Evolutionary conservation across 2,329 filamentous ascomycete genomes (phyloP).

Genomic region (Botrytis sinoallii): DNA sequence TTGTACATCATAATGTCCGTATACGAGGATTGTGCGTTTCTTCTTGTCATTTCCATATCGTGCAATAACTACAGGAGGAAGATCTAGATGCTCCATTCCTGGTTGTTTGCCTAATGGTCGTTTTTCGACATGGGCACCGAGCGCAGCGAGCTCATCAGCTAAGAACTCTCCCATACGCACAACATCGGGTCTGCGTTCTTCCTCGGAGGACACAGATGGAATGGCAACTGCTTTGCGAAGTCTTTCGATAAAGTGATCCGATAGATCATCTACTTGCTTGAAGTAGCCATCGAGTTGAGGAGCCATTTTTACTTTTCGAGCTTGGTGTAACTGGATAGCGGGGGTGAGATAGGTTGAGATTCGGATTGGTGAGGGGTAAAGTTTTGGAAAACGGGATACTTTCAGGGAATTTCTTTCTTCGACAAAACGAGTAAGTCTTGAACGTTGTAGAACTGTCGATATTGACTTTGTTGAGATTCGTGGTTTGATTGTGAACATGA

Average conservation of each 20-base stretch:
- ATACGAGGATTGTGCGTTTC: conserved; percentile 94
- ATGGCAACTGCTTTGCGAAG: conserved; percentile 92
- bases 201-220: conserved; percentile 90
- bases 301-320: conserved; percentile 68
- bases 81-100: conserved; percentile 81
- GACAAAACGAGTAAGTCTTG: background rate
- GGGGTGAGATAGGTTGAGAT: conserved; percentile 32
- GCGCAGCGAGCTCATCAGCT: conserved; percentile 72
- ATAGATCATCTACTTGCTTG: conserved; percentile 80
- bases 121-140: conserved; percentile 85
- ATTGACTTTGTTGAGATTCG: conserved; percentile 17
- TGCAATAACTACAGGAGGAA: conserved; percentile 88
- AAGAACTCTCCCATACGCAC: conserved; percentile 96
- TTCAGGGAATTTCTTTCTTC: background rate
- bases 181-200: conserved; percentile 84
- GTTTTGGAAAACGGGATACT: background rate
- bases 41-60: conserved; percentile 88
- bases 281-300: conserved; percentile 90
- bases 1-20: conserved; percentile 98
- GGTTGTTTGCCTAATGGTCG: conserved; percentile 88
- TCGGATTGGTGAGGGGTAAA: background rate
- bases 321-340: conserved; percentile 48
- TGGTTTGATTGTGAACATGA: conserved; percentile 17
- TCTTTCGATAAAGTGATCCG: conserved; percentile 82
- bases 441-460: background rate